Evolutionary conservation across 306 rosid species (phyloP).

Genomic region (Canavalia gladiata): DNA sequence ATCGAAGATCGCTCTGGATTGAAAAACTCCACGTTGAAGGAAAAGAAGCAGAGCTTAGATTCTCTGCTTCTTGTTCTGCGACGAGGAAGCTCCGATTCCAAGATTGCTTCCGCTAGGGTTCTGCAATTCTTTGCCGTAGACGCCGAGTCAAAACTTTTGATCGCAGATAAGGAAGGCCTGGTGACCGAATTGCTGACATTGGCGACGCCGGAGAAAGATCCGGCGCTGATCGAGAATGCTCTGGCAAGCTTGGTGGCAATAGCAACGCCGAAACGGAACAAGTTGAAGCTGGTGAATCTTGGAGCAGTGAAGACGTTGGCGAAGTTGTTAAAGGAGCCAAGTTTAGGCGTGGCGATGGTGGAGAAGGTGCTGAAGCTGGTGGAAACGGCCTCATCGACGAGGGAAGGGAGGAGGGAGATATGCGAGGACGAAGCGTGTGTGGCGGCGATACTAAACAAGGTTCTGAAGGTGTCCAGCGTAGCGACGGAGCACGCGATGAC

Average conservation of each 20-base stretch:
- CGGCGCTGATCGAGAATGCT: slow-evolving; percentile 57
- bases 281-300: slow-evolving; percentile 54
- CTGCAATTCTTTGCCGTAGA: slow-evolving; percentile 60
- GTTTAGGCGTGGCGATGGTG: slow-evolving; percentile 46
- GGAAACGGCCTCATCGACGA: slow-evolving; percentile 71
- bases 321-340: slow-evolving; percentile 53
- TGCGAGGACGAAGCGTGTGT: slow-evolving; percentile 61
- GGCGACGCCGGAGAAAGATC: slow-evolving; percentile 59
- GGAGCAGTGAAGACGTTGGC: slow-evolving; percentile 61
- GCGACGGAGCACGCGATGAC: slow-evolving; percentile 87
- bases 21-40: slow-evolving; percentile 50
- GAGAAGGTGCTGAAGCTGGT: slow-evolving; percentile 74
- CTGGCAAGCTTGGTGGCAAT: slow-evolving; percentile 63
- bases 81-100: slow-evolving; percentile 57
- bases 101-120: slow-evolving; percentile 62
- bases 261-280: slow-evolving; percentile 62
- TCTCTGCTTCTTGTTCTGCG: slow-evolving; percentile 67
- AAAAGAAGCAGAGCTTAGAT: slow-evolving; percentile 48
- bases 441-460: slow-evolving; percentile 67
- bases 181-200: slow-evolving; percentile 59
- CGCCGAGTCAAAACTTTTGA: slow-evolving; percentile 58
- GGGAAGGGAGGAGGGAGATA: slow-evolving; percentile 76
- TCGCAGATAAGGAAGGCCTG: slow-evolving; percentile 68
- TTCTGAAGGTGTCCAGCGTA: slow-evolving; percentile 64
- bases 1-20: slow-evolving; percentile 51